These are phyloP conservation scores for Umbelopsis ramanniana DNA, from an alignment of 192 early-diverging fungal genomes.

Conservation along the genomic window DNA sequence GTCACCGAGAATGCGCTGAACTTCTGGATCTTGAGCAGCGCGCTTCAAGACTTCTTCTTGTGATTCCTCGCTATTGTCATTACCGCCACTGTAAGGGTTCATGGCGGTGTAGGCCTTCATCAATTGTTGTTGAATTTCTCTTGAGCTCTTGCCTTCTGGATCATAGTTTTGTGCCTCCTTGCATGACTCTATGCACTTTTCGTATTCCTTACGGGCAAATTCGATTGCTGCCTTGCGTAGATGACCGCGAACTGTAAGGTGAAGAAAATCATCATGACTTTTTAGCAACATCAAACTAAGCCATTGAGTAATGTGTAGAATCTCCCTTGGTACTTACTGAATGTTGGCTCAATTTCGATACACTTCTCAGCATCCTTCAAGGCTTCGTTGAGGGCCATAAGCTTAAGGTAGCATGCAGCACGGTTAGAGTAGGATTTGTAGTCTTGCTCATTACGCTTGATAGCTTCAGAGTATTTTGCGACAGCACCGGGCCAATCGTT, in stretches of 20 bases:
- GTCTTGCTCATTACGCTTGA: conserved; percentile 94
- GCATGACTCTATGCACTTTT: conserved; percentile 81
- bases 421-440: conserved; percentile 94
- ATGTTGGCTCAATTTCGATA: conserved; percentile 82
- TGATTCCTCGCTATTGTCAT: conserved; percentile 56
- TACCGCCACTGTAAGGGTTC: conserved; percentile 51
- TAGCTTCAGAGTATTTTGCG: conserved; percentile 92
- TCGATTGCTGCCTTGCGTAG: conserved; percentile 93
- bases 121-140: conserved; percentile 84
- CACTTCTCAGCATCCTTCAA: conserved; percentile 94
- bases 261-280: conserved; percentile 1
- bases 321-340: conserved; percentile 47
- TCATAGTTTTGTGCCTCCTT: conserved; percentile 80
- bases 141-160: conserved; percentile 79
- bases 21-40: conserved; percentile 93
- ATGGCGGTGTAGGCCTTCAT: conserved; percentile 83
- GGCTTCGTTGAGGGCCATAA: conserved; percentile 93
- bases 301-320: not conserved
- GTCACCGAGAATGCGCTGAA: conserved; percentile 83
- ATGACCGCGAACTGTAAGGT: conserved; percentile 79
- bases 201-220: conserved; percentile 87
- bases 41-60: conserved; percentile 80
- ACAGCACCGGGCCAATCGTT: conserved; percentile 86
- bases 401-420: conserved; percentile 93
- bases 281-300: not conserved